Conservation (phyloP, 2,329 filamentous ascomycete species). For the Corynespora cassiicola region DNA sequence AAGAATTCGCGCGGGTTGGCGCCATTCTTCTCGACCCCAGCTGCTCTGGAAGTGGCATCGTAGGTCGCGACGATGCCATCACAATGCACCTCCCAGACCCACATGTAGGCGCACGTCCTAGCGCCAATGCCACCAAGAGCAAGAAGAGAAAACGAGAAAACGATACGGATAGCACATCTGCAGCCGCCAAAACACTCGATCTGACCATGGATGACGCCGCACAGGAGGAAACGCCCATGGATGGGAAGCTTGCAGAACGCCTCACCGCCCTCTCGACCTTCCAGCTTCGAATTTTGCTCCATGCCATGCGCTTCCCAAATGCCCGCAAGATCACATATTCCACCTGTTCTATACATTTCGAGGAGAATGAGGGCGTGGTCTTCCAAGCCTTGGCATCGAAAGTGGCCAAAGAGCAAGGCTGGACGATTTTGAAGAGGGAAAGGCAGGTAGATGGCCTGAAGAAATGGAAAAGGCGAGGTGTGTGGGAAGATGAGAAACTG, state of each 20-base stretch:
- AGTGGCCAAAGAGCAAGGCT: constrained; percentile 71
- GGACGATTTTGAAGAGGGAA: constrained; percentile 75
- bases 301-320: constrained; percentile 81
- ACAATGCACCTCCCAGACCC: constrained; percentile 63
- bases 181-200: constrained; percentile 19
- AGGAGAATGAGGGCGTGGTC: constrained; percentile 91
- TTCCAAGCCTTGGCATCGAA: constrained; percentile 71
- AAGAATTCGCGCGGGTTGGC: constrained; percentile 72
- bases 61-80: constrained; percentile 81
- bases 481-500: constrained; percentile 48
- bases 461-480: constrained; percentile 71
- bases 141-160: constrained; percentile 42
- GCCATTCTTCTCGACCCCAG: constrained; percentile 89
- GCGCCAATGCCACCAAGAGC: constrained; percentile 20
- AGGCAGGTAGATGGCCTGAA: constrained; percentile 79
- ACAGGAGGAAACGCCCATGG: constrained; percentile 47
- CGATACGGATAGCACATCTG: constrained; percentile 2
- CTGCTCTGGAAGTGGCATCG: constrained; percentile 94
- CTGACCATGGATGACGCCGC: constrained; percentile 36
- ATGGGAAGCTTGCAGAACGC: constrained; percentile 56
- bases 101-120: constrained; percentile 25
- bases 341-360: constrained; percentile 85
- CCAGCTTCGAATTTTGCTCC: constrained; percentile 80
- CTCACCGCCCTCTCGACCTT: constrained; percentile 79
- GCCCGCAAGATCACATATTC: constrained; percentile 79